phyloP scores from a whole-genome alignment of 805 yeast species.

The Saccharomycopsis sp. region DNA sequence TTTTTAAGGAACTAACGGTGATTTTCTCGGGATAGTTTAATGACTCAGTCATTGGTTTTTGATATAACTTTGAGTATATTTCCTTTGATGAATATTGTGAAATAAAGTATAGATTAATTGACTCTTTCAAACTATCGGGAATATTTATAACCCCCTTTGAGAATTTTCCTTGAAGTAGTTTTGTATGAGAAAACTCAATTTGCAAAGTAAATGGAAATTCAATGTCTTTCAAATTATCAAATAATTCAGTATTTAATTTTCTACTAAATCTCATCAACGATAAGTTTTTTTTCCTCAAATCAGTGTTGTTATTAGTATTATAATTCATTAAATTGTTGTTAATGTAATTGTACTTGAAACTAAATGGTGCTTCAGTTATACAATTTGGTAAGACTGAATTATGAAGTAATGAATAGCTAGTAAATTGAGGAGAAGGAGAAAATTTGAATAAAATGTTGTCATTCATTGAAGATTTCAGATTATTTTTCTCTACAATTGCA shows the following conservation, averaged over 20 bases:
- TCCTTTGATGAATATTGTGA: conserved; percentile 10
- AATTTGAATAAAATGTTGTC: conserved; percentile 5
- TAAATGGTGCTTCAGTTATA: conserved; percentile 4
- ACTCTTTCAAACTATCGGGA: conserved; percentile 7
- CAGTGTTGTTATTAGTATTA: not conserved
- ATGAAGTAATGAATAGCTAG: conserved; percentile 9
- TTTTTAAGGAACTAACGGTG: conserved; percentile 1
- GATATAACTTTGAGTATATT: conserved; percentile 8
- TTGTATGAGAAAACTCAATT: conserved; percentile 13
- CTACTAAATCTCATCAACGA: conserved; percentile 11
- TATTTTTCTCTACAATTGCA: conserved; percentile 5
- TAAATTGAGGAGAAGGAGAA: conserved; percentile 8
- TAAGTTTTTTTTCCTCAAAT: not conserved
- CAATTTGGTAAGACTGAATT: conserved; percentile 6
- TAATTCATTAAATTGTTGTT: not conserved
- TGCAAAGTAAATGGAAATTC: conserved; percentile 8
- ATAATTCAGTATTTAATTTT: conserved; percentile 1
- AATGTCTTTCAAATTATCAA: conserved; percentile 6
- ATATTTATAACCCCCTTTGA: conserved; percentile 14
- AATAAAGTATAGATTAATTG: conserved; percentile 5
- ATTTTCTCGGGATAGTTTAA: conserved; percentile 4
- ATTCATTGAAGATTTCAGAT: conserved; percentile 2
- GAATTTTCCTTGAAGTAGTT: conserved; percentile 4
- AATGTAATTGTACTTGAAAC: conserved; percentile 10
- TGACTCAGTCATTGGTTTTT: not conserved